Evolutionary conservation across 352 stramenopile genomes (phyloP).

Genomic region (Phytopythium boreale): DNA sequence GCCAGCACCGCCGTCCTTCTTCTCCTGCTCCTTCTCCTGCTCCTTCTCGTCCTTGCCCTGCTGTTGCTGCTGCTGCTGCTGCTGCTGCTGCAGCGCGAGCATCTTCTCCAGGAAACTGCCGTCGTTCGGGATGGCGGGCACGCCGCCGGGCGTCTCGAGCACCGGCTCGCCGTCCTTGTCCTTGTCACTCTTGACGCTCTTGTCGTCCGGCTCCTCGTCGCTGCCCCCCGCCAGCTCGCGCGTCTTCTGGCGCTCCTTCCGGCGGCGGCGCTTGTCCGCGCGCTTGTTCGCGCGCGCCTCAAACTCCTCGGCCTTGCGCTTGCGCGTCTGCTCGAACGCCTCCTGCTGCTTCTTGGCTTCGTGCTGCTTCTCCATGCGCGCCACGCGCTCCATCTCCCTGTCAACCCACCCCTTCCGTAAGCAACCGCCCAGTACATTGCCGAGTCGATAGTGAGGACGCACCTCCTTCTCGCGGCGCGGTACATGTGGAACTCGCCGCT

Average conservation of each 20-base stretch:
- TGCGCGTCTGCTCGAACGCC: constrained; percentile 66
- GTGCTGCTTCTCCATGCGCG: constrained; percentile 85
- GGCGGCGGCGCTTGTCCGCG: constrained; percentile 71
- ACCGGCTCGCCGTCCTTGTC: constrained; percentile 13
- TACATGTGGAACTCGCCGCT: constrained; percentile 98
- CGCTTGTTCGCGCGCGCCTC: constrained; percentile 64
- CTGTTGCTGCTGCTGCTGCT: constrained; percentile 20
- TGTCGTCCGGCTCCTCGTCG: constrained; percentile 15
- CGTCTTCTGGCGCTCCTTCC: constrained; percentile 67
- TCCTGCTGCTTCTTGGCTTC: constrained; percentile 54
- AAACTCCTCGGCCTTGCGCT: constrained; percentile 66
- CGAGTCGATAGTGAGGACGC: background rate
- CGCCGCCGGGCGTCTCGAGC: constrained; percentile 62
- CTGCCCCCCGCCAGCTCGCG: constrained; percentile 23
- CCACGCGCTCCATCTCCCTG: constrained; percentile 91
- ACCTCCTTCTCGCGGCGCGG: constrained; percentile 87
- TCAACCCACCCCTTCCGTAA: too few species aligned
- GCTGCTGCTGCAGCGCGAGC: constrained; percentile 40
- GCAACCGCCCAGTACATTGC: too few species aligned
- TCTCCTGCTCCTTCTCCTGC: constrained; percentile 4
- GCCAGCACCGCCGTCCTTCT: background rate
- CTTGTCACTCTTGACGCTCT: constrained; percentile 8
- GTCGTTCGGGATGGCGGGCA: constrained; percentile 78
- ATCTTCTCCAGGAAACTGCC: constrained; percentile 77
- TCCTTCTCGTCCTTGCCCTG: constrained; percentile 15